A percentile compares a stretch with the other conserved stretches of the same genome.
phyloP scores from a whole-genome alignment of 768 basidiomycete species.

The Leccinellum rugosiceps region DNA sequence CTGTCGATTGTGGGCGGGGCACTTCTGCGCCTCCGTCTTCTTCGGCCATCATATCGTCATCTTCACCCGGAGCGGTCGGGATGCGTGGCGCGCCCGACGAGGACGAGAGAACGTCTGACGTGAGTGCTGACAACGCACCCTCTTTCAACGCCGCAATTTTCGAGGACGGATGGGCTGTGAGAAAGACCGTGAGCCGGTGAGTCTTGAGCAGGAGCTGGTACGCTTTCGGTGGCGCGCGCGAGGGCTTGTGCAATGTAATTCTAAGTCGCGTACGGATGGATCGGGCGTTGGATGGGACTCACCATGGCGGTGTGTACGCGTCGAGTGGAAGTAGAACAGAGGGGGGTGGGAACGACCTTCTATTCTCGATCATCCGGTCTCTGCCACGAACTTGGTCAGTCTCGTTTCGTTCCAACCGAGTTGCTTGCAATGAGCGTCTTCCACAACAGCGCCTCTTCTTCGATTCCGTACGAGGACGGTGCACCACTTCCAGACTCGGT shows the following conservation, averaged over 20 bases:
- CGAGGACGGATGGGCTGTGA: slow-evolving; percentile 51
- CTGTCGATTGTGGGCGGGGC: slow-evolving; percentile 33
- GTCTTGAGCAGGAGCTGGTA: slow-evolving; percentile 72
- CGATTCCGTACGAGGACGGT: slow-evolving; percentile 56
- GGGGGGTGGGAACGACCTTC: slow-evolving; percentile 23
- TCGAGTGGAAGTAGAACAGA: neutral
- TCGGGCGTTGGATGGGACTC: neutral
- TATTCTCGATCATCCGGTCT: slow-evolving; percentile 19
- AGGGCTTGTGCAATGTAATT: slow-evolving; percentile 38
- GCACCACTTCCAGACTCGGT: slow-evolving; percentile 62
- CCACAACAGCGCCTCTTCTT: slow-evolving; percentile 45
- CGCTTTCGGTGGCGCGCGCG: slow-evolving; percentile 53
- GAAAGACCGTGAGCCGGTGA: slow-evolving; percentile 64
- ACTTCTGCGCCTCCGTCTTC: slow-evolving; percentile 18
- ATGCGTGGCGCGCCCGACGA: slow-evolving; percentile 28
- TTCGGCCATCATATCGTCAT: slow-evolving; percentile 20
- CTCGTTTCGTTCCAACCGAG: slow-evolving; percentile 14
- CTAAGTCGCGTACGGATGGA: neutral
- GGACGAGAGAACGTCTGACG: slow-evolving; percentile 38
- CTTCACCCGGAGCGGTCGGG: slow-evolving; percentile 30
- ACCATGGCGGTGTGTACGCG: slow-evolving; percentile 25
- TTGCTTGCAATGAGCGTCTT: slow-evolving; percentile 47
- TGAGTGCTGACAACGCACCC: slow-evolving; percentile 61
- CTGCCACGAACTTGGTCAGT: slow-evolving; percentile 1
- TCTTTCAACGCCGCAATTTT: slow-evolving; percentile 59